These are phyloP conservation scores for Pichia nanzhaoensis DNA, from an alignment of 805 yeast genomes.

Conservation along the genomic window DNA sequence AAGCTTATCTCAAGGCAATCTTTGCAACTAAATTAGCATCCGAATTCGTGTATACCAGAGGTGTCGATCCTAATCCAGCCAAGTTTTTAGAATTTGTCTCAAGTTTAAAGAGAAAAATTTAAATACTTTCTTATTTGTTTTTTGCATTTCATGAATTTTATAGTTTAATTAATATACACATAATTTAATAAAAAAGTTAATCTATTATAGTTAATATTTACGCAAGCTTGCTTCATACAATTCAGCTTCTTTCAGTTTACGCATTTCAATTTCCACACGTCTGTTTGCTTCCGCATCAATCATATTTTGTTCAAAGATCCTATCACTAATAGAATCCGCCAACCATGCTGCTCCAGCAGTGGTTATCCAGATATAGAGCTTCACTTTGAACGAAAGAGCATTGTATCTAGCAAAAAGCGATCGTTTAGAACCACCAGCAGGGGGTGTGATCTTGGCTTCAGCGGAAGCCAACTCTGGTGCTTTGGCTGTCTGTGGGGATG, in stretches of 20 bases:
- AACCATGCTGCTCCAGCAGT: conserved; percentile 28
- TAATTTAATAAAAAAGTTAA: background rate
- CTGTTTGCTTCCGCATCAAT: conserved; percentile 29
- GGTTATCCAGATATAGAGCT: conserved; percentile 27
- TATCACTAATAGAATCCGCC: conserved; percentile 26
- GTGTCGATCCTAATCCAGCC: conserved; percentile 75
- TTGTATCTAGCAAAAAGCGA: conserved; percentile 15
- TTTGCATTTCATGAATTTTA: background rate
- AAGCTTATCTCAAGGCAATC: conserved; percentile 77
- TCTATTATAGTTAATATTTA: background rate
- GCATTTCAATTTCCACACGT: conserved; percentile 25
- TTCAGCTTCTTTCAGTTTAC: conserved; percentile 8
- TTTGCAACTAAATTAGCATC: conserved; percentile 84
- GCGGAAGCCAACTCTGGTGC: no score
- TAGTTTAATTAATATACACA: background rate
- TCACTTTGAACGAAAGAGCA: conserved; percentile 24
- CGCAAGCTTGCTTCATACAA: background rate
- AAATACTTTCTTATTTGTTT: background rate
- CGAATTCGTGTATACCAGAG: conserved; percentile 75
- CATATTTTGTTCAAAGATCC: conserved; percentile 27
- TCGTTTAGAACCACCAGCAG: background rate
- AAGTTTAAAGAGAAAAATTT: conserved; percentile 38
- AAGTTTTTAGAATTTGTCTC: conserved; percentile 65
- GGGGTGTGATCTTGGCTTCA: background rate
- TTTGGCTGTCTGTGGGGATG: no score